These are phyloP conservation scores for Pilatotrama ljubarskyi DNA, from an alignment of 768 basidiomycete species.

Conservation along the genomic window DNA sequence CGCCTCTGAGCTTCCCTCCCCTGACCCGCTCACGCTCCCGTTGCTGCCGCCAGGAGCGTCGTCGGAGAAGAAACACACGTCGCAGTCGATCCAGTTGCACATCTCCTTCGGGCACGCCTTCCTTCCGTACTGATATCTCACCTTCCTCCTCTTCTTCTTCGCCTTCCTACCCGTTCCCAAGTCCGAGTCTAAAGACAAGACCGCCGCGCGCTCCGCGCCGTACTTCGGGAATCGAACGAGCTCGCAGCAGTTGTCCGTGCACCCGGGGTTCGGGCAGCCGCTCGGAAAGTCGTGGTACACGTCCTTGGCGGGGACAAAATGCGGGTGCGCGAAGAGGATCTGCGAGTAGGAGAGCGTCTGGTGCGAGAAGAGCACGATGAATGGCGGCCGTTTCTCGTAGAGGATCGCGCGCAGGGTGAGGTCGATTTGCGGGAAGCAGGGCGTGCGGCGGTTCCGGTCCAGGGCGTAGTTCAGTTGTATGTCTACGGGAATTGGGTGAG, in stretches of 20 bases:
- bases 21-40: constrained; percentile 4
- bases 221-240: constrained; percentile 77
- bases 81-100: constrained; percentile 85
- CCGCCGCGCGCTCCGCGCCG: constrained; percentile 59
- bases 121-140: constrained; percentile 38
- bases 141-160: constrained; percentile 41
- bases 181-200: constrained; percentile 38
- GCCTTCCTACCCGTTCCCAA: constrained; percentile 46
- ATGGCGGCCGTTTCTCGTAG: constrained; percentile 74
- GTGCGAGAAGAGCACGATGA: constrained; percentile 76
- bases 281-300: constrained; percentile 79
- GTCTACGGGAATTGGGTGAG: constrained; percentile 35
- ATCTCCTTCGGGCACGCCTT: constrained; percentile 58
- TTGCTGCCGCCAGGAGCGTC: too few species aligned
- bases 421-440: constrained; percentile 83
- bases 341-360: constrained; percentile 81
- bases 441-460: constrained; percentile 67
- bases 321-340: constrained; percentile 73
- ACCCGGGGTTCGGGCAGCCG: constrained; percentile 77
- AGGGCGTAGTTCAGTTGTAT: constrained; percentile 70
- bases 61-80: constrained; percentile 62
- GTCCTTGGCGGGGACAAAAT: constrained; percentile 69
- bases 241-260: constrained; percentile 74
- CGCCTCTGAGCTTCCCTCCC: constrained; percentile 37
- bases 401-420: constrained; percentile 74